Evolutionary conservation across 306 rosid species (phyloP).

Genomic region (Prosopis cineraria): DNA sequence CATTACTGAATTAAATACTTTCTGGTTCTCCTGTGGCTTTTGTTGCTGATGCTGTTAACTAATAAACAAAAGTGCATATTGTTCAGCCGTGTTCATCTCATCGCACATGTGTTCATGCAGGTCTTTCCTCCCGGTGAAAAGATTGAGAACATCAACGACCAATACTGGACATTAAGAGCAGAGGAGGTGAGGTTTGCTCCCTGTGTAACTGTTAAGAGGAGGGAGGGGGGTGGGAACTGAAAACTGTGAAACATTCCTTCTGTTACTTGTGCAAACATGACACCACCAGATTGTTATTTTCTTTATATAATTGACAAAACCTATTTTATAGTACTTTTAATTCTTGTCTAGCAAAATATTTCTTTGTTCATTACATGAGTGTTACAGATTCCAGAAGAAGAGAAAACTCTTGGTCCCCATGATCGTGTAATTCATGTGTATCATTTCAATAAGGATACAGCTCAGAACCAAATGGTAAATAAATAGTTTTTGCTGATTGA

Average conservation of each 20-base stretch:
- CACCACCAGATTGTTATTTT: neutral
- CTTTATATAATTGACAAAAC: neutral
- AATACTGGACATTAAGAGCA: conserved; percentile 87
- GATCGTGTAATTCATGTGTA: conserved; percentile 80
- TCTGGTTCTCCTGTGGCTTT: neutral
- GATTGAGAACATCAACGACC: conserved; percentile 85
- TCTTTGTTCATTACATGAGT: conserved; percentile 9
- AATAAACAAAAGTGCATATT: neutral
- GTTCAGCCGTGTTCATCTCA: conserved; percentile 17
- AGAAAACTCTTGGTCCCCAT: conserved; percentile 70
- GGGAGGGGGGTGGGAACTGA: conserved; percentile 3
- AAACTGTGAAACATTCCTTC: conserved; percentile 14
- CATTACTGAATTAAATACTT: neutral
- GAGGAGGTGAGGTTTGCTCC: conserved; percentile 63
- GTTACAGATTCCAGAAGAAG: conserved; percentile 76
- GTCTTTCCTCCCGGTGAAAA: conserved; percentile 78
- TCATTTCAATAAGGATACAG: conserved; percentile 81
- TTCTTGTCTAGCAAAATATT: conserved; percentile 7
- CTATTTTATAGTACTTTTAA: neutral
- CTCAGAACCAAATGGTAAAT: conserved; percentile 82
- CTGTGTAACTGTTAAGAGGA: conserved; percentile 21
- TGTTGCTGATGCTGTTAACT: conserved; percentile 14
- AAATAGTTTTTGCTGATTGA: conserved; percentile 11
- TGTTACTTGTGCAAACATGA: conserved; percentile 19
- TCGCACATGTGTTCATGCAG: conserved; percentile 44